Base-by-base conservation (phyloP, 1,139 yeast genomes). In the Hansenula lynferdii region DNA sequence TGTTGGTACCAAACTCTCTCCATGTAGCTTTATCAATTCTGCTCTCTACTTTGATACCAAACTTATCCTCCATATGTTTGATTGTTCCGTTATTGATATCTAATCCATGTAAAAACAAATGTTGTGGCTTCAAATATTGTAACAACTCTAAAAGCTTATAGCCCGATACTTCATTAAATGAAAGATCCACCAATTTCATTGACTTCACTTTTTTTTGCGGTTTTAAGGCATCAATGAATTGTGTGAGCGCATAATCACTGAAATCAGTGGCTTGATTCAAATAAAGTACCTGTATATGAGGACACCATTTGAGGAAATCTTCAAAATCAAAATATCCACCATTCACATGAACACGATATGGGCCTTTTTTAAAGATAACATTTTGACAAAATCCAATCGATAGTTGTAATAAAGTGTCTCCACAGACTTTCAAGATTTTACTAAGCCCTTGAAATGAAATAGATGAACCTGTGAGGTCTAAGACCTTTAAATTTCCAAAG, bases 251-350 rank as follows among this genome's bases (percentile, higher is more conserved):
- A 35, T 39, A 45, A 35, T 51, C 56, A 19, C 47, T 42, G 17
- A 53, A 47, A 23, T 48, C 51, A 5, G 48, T 42, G 0, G 55
- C 40, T 31, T 53, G 54, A n/a, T 50, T 49, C 33, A 53, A 10
- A 17, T 44, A 44, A 4, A 51, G 19, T 1, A 41, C 43, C 14
- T 45, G 43, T n/a, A 53, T 28, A 8, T 25, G 14, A 15, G 52
- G 52, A 26, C 47, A 41, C 8, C 39, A 27, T n/a, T 31, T 17
- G 6, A 48, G 28, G 23, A 51, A 40, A 9, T 48, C 48, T 3
- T 43, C 43, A 38, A 49, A 47, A 5, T 48, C 38, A 21, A 49
- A 47, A 20, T 44, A 47, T 3, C 46, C 43, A 19, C 46, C 41
- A 38, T 33, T 42, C 23, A 12, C 34, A 14, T 17, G 36, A 15